A percentile compares a stretch with the other conserved stretches of the same genome.
phyloP scores from a whole-genome alignment of 495 filamentous ascomycete species.

The Apiosordaria backusii region DNA sequence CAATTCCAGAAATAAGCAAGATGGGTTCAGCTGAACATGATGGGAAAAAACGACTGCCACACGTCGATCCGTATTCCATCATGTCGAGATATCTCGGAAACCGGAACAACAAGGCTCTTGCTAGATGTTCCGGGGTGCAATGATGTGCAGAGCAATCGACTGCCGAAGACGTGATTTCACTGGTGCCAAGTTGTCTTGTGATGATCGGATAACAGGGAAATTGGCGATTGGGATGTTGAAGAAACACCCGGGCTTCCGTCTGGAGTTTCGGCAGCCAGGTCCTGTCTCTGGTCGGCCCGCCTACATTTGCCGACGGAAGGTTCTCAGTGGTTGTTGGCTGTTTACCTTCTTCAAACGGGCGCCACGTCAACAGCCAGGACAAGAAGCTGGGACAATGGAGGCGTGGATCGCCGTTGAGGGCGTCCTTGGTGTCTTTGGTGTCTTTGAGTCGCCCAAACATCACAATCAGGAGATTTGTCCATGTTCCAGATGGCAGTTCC shows the following conservation, averaged over 20 bases:
- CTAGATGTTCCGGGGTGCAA: background rate
- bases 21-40: background rate
- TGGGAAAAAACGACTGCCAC: background rate
- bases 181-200: background rate
- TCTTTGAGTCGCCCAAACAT: too few relatives aligned
- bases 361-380: background rate
- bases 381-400: background rate
- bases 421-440: background rate
- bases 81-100: background rate
- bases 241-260: background rate
- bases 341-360: background rate
- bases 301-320: background rate
- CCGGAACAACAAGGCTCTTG: background rate
- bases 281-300: background rate
- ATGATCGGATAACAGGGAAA: background rate
- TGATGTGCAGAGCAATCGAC: background rate
- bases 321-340: background rate
- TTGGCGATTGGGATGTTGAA: background rate
- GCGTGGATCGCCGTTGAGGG: background rate
- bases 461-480: background rate
- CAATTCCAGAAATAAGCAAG: too few relatives aligned
- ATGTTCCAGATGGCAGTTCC: background rate
- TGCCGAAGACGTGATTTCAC: background rate
- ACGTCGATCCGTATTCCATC: background rate
- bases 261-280: background rate